A percentile compares a stretch with the other conserved stretches of the same genome.
Conservation (phyloP, 441 rosid genomes). For the Pelargonium citronellum region DNA sequence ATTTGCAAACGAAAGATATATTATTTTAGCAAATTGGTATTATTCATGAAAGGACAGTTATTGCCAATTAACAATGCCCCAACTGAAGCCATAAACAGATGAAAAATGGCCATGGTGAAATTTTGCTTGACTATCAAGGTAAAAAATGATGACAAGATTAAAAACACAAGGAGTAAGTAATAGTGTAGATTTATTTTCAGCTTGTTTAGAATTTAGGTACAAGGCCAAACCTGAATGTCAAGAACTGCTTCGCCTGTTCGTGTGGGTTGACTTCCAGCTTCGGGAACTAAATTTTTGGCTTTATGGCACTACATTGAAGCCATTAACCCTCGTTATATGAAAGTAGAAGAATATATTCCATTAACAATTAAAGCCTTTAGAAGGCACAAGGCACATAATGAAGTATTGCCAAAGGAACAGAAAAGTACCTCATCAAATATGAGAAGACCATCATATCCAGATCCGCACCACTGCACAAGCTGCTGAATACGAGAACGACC, state of each 20-base stretch:
- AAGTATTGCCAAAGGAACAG: slow-evolving; percentile 20
- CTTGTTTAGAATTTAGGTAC: slow-evolving; percentile 6
- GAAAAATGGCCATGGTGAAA: not conserved
- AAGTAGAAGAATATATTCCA: slow-evolving; percentile 23
- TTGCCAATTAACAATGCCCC: not conserved
- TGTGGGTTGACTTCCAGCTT: slow-evolving; percentile 98
- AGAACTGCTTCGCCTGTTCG: slow-evolving; percentile 97
- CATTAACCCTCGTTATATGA: slow-evolving; percentile 32
- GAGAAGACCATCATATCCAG: slow-evolving; percentile 80
- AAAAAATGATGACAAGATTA: not conserved
- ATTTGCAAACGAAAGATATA: not conserved
- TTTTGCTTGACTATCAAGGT: not conserved
- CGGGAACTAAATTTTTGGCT: slow-evolving; percentile 98
- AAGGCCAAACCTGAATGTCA: slow-evolving; percentile 75
- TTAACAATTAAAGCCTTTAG: slow-evolving; percentile 10
- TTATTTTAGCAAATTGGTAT: not conserved
- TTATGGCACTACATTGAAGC: slow-evolving; percentile 76
- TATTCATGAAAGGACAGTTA: not conserved
- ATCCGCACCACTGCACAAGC: slow-evolving; percentile 97
- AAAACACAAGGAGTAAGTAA: not conserved
- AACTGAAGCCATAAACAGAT: not conserved
- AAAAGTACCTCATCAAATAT: slow-evolving; percentile 79
- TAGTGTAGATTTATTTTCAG: not conserved
- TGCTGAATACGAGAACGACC: slow-evolving; percentile 97
- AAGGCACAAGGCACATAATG: slow-evolving; percentile 18